These are phyloP conservation scores for Phytophthora citrophthora DNA, from an alignment of 352 stramenopile genomes.

Conservation along the genomic window DNA sequence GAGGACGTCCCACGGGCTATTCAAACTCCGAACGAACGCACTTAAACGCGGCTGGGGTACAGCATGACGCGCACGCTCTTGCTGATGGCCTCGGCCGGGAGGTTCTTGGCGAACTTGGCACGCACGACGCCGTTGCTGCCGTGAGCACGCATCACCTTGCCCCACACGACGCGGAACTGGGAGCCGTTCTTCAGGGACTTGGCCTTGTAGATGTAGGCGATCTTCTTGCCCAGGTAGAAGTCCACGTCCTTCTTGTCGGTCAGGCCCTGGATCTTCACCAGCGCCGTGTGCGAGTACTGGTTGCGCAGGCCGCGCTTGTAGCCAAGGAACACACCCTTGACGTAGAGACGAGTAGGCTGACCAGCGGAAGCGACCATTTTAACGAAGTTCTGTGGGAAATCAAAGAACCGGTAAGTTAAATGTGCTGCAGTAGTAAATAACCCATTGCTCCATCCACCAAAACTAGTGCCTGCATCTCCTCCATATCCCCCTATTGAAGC, in stretches of 20 bases:
- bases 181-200: slow-evolving; percentile 94
- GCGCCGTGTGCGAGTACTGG: slow-evolving; percentile 97
- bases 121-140: slow-evolving; percentile 98
- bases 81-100: slow-evolving; percentile 97
- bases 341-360: slow-evolving; percentile 97
- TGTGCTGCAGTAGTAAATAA: slow-evolving; percentile 1
- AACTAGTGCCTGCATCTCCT: slow-evolving; percentile 7
- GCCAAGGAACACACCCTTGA: slow-evolving; percentile 98
- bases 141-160: slow-evolving; percentile 97
- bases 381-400: slow-evolving; percentile 66
- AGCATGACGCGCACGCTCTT: slow-evolving; percentile 99
- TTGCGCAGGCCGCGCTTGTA: slow-evolving; percentile 98
- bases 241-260: slow-evolving; percentile 98
- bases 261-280: slow-evolving; percentile 99
- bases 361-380: slow-evolving; percentile 91
- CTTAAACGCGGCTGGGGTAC: slow-evolving; percentile 98
- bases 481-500: neutral
- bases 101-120: slow-evolving; percentile 98
- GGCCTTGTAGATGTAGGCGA: slow-evolving; percentile 99
- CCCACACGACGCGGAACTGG: slow-evolving; percentile 99
- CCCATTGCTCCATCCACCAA: neutral
- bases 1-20: slow-evolving; percentile 28
- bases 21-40: slow-evolving; percentile 16
- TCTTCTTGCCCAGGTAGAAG: slow-evolving; percentile 99
- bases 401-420: slow-evolving; percentile 20